Evolutionary conservation across 352 stramenopile species (phyloP), one percentile per base, ranked within the genome.

Genomic region (Pythium oligandrum): DNA sequence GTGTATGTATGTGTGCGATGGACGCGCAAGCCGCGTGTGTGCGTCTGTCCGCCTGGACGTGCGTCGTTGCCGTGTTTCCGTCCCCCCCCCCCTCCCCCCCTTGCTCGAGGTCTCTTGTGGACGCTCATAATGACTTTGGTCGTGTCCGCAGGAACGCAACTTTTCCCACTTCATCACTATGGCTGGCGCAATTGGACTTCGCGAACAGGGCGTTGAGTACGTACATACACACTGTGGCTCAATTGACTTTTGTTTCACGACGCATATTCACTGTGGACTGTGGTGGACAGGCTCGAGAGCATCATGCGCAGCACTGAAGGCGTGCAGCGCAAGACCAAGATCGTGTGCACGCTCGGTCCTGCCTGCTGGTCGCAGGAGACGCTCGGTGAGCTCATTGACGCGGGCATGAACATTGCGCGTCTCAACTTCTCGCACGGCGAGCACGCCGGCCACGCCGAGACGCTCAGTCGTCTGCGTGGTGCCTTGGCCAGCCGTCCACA

Each of bases 351-450:
- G 17, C 70, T 97, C 35, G 90, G 90, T 33, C 90, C 90, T 6
- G 67, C 86, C 30, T 97, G 83, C 57, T 98, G 96, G 95, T 89
- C 88, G 26, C 91, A 98, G 38, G 88, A 96, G 17, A 93, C 70
- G 40, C 78, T 99, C 33, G 93, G 94, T 26, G 61, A 93, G 51
- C 71, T 91, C 40, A 87, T 91, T 47, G 81, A 91, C 57, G 77
- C 75, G 46, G 96, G 97, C 59, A 98, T 99, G 92, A 97, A 95
- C 61, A 84, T 99, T 11, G 98, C 98, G 63, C 86, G 97, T 44
- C 85, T 99, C 53, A 99, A 99, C 74, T 99, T 99, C 74, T 98
- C 93, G 42, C 97, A 99, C 74, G 97, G 96, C 40, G 98, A 98
- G 50, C 93, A 96, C 57, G 91, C 95, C 51, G 93, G 61, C 44